Percentiles rank a stretch among this genome's conserved stretches.
Conservation (phyloP, 805 yeast species). For the Kodamaea fukazawae region DNA sequence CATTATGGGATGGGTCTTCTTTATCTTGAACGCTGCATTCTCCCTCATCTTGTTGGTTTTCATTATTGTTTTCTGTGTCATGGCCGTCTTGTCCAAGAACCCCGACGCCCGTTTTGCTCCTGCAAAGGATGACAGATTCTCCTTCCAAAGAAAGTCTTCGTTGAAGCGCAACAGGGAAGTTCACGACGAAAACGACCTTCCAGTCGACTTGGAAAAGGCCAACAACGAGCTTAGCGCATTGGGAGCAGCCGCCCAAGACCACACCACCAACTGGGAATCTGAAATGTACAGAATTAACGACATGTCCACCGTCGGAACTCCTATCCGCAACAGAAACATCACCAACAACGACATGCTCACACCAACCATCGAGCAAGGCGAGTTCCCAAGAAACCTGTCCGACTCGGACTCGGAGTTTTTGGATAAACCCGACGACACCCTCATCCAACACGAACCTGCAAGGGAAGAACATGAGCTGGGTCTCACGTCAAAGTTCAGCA, state of each 20-base stretch:
- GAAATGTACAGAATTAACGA: constrained; percentile 55
- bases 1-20: constrained; percentile 90
- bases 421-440: constrained; percentile 2
- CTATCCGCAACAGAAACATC: background rate
- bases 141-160: constrained; percentile 60
- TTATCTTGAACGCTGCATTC: constrained; percentile 85
- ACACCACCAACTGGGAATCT: constrained; percentile 68
- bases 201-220: constrained; percentile 9
- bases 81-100: constrained; percentile 70
- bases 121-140: constrained; percentile 87
- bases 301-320: constrained; percentile 5
- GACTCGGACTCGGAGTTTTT: constrained; percentile 4
- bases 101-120: constrained; percentile 89
- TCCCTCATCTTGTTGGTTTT: constrained; percentile 68
- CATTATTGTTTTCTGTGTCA: constrained; percentile 63
- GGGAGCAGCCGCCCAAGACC: constrained; percentile 82
- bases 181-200: background rate
- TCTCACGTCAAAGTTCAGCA: constrained; percentile 35
- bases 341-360: constrained; percentile 23
- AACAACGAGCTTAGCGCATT: constrained; percentile 47
- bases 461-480: constrained; percentile 2
- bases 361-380: constrained; percentile 32
- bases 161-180: constrained; percentile 18
- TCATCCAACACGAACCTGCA: background rate
- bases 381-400: constrained; percentile 8